Evolutionary conservation across 805 yeast genomes (phyloP).

Genomic region (Kluyveromyces nonfermentans): DNA sequence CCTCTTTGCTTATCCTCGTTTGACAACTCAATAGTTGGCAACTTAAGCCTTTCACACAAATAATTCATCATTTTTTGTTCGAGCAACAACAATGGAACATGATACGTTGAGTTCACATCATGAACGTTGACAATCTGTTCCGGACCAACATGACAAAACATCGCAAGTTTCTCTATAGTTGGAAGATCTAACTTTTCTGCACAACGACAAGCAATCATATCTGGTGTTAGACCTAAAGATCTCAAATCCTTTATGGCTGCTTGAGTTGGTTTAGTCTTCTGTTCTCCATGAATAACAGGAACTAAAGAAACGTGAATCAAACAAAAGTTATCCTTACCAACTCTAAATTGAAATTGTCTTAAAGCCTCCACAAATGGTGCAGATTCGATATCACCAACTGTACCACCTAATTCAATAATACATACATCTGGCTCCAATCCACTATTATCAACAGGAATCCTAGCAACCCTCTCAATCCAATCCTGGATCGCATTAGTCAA

Average conservation of each 20-base stretch:
- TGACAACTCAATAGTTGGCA: constrained; percentile 40
- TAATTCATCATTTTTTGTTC: constrained; percentile 79
- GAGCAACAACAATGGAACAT: constrained; percentile 84
- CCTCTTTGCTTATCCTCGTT: constrained; percentile 56
- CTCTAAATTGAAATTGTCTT: constrained; percentile 97
- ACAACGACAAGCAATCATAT: constrained; percentile 97
- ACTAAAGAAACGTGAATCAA: constrained; percentile 94
- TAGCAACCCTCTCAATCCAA: constrained; percentile 92
- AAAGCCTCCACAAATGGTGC: constrained; percentile 99
- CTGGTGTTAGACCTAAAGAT: constrained; percentile 89
- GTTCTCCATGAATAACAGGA: constrained; percentile 97
- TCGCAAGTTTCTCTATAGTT: constrained; percentile 92
- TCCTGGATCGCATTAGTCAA: constrained; percentile 95
- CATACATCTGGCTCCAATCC: constrained; percentile 92
- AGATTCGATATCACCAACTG: constrained; percentile 97
- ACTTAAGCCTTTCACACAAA: constrained; percentile 56
- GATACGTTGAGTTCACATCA: constrained; percentile 94
- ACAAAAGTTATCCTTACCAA: constrained; percentile 88
- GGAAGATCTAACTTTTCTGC: constrained; percentile 67
- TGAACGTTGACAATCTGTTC: constrained; percentile 95
- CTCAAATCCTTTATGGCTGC: constrained; percentile 97
- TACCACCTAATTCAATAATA: constrained; percentile 96
- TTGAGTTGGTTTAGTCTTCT: constrained; percentile 98
- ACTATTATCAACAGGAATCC: constrained; percentile 82
- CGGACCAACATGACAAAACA: constrained; percentile 99